Evolutionary conservation across 495 filamentous ascomycete genomes (phyloP), one percentile per base, ranked within the genome.

Genomic region (Saxophila tyrrhenica): DNA sequence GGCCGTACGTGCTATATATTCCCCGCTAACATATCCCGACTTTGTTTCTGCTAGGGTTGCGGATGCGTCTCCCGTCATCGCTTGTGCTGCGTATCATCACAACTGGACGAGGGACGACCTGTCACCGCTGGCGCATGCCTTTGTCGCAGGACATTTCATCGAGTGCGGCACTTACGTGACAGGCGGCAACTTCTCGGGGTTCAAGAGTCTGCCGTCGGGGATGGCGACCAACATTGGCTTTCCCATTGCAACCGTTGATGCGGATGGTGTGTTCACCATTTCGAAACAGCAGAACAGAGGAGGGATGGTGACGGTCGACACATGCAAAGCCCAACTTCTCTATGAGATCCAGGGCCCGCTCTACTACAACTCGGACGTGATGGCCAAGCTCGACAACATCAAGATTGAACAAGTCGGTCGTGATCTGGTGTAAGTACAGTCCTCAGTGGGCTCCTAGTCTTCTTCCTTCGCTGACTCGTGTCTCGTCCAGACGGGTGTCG

Each of bases 361-460:
- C 45, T 65, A 65, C 49, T 61, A 25, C 56, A 65, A 65, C 55
- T 55, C 50, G 1, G 63, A 65, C 43, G 63, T 65, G 39, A 63
- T 52, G 2, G 63, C 63, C 22, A 49, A 59, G 17, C 50, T 65
- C 11, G 23, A 39, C 51, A 35, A 51, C 5, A 46, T 65, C 20
- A 48, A 35, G 43, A 51, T 63, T 46, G 51, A 61, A 32, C 60
- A 65, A 46, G 35, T 61, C 2, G 56, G 56, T 16, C 51, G 52
- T 20, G 51, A 65, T 35, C 56, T 60, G 5, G 55, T 58, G 35
- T 39, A 50, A 39, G 35, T 19, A 60, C 62, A 20, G 60, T 50
- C 11, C 42, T 63, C 1, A 39, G n/a, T n/a, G n/a, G n/a, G n/a
- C n/a, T n/a, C n/a, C n/a, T n/a, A n/a, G n/a, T n/a, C n/a, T n/a